Evolutionary conservation across 805 yeast species (phyloP), one percentile per base, ranked within the genome.

Genomic region (Candida dendrica): DNA sequence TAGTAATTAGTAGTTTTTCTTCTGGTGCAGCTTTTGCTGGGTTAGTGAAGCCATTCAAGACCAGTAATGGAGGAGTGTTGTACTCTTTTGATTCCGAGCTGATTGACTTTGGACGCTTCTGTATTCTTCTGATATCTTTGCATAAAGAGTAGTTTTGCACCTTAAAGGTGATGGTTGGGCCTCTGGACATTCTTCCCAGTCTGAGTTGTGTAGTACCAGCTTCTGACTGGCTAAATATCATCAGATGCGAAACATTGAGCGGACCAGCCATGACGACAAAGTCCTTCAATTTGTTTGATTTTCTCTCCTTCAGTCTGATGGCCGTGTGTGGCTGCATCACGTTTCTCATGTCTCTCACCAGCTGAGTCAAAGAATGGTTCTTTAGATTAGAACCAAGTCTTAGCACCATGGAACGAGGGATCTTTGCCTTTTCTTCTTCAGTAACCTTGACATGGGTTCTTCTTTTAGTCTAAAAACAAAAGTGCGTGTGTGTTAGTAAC

Each of bases 231-330:
- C 88, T 82, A 68, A 93, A 90, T 17, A 91, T 69, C 65, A 93
- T 78, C 56, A 93, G 64, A 64, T 91, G 96, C 6, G 91, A 74
- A 18, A 93, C 96, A 22, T 95, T 95, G 36, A 93, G 69, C 13
- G 98, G 98, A 6, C 98, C 98, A 32, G 96, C 86, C 96, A 93
- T 90, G n/a, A 88, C 95, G n/a, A 90, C 76, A 53, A 84, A 93
- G 65, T 91, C 98, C 61, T 84, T 87, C 50, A 93, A 70, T 58
- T 81, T 85, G 63, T 93, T 93, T 33, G 86, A 71, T 59, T 86
- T 87, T 39, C 98, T 72, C 64, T 93, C 98, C 49, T 81, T 74
- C 45, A 93, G 72, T 50, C 79, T 84, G 54, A 88, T 79, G 11
- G 98, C 97, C 3, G 98, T 93, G 56, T 91, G 95, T 13, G 98